These are phyloP conservation scores for Lepidium sativum DNA, from an alignment of 345 rosid genomes.

Conservation along the genomic window DNA sequence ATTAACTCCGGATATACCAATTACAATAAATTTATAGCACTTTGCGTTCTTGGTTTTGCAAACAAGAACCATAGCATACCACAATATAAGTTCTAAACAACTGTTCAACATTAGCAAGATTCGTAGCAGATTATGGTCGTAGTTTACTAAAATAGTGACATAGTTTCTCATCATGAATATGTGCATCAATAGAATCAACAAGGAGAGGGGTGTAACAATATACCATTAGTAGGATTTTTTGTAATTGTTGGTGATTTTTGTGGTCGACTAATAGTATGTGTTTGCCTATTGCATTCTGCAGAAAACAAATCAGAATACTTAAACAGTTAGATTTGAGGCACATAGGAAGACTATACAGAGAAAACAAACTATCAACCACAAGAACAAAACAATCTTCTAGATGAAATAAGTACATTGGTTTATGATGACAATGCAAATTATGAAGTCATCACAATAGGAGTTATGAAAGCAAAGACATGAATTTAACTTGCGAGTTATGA, in stretches of 20 bases:
- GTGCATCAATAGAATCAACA: neutral
- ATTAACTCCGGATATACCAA: neutral
- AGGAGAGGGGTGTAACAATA: neutral
- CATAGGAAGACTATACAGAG: neutral
- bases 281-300: slow-evolving; percentile 66
- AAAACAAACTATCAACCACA: neutral
- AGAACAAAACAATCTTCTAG: neutral
- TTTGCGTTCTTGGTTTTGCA: neutral
- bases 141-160: neutral
- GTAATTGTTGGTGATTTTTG: slow-evolving; percentile 66
- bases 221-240: slow-evolving; percentile 70
- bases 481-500: neutral
- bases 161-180: neutral
- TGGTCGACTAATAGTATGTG: slow-evolving; percentile 59
- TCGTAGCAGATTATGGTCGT: neutral
- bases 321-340: neutral
- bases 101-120: neutral
- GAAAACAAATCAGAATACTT: neutral
- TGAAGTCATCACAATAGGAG: neutral
- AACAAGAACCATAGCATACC: slow-evolving; percentile 1
- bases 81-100: neutral
- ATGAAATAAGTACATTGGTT: neutral
- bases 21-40: neutral
- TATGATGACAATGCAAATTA: neutral
- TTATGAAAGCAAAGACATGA: neutral